Percentiles rank a stretch among this genome's conserved stretches.
Evolutionary conservation across 805 yeast genomes (phyloP).

Genomic region (Cyberlindnera amylophila): DNA sequence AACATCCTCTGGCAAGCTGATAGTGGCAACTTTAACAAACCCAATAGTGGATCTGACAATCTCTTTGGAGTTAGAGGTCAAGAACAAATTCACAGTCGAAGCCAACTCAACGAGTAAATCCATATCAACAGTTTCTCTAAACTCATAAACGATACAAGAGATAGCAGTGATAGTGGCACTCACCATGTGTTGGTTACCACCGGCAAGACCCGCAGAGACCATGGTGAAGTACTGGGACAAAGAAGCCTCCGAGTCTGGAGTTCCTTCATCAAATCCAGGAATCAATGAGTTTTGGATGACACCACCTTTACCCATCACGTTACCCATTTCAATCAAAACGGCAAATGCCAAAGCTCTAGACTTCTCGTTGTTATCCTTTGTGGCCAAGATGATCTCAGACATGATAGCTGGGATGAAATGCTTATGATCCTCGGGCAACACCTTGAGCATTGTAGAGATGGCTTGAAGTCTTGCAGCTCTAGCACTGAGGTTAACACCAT

Average conservation of each 20-base stretch:
- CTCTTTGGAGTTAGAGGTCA: constrained; percentile 88
- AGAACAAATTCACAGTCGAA: constrained; percentile 82
- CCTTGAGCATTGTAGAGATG: constrained; percentile 52
- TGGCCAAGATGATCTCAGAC: constrained; percentile 84
- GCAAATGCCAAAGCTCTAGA: constrained; percentile 79
- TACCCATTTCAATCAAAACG: constrained; percentile 75
- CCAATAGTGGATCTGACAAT: constrained; percentile 94
- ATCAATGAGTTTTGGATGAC: constrained; percentile 58
- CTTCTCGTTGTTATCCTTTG: constrained; percentile 91
- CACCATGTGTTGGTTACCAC: constrained; percentile 91
- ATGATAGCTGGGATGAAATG: constrained; percentile 76
- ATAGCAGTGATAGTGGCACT: constrained; percentile 93
- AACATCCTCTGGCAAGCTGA: constrained; percentile 75
- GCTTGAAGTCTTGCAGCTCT: constrained; percentile 77
- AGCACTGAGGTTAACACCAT: constrained; percentile 63
- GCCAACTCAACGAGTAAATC: constrained; percentile 69
- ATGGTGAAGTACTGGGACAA: constrained; percentile 84
- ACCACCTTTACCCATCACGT: constrained; percentile 66
- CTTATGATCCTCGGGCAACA: constrained; percentile 61
- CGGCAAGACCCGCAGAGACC: constrained; percentile 95
- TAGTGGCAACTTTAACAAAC: constrained; percentile 83
- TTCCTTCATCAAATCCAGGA: constrained; percentile 59
- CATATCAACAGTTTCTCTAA: constrained; percentile 57
- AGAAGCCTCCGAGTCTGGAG: constrained; percentile 63
- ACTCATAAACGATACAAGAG: constrained; percentile 83